phyloP scores from a whole-genome alignment of 2,329 filamentous ascomycete genomes.

The Conoideocrella luteorostrata region DNA sequence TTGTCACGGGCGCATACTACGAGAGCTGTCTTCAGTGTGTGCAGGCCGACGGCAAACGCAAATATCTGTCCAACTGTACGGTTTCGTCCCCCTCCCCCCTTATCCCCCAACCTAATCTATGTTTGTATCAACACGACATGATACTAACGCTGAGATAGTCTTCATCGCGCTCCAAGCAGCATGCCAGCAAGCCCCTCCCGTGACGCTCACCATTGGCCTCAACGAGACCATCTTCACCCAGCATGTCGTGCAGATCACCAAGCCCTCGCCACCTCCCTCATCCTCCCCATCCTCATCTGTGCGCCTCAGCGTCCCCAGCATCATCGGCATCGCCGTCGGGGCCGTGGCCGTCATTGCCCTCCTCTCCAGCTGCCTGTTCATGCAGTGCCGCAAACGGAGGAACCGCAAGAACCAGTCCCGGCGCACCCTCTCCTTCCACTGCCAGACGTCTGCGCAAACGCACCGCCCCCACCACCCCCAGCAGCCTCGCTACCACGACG shows the following conservation, averaged over 20 bases:
- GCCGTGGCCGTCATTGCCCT: slow-evolving; percentile 31
- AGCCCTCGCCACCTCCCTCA: slow-evolving; percentile 20
- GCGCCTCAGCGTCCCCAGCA: slow-evolving; percentile 29
- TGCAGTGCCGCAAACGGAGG: slow-evolving; percentile 39
- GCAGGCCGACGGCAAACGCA: slow-evolving; percentile 31
- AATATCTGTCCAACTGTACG: slow-evolving; percentile 46
- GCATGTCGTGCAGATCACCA: slow-evolving; percentile 23
- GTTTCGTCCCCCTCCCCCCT: background rate
- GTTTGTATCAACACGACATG: no score
- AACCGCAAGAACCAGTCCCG: slow-evolving; percentile 29
- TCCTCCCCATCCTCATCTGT: slow-evolving; percentile 7
- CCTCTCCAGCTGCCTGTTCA: slow-evolving; percentile 32
- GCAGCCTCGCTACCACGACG: background rate
- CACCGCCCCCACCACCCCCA: slow-evolving; percentile 9
- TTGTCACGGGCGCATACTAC: slow-evolving; percentile 25
- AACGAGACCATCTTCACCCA: slow-evolving; percentile 40
- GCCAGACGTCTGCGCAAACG: no score
- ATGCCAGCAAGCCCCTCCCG: slow-evolving; percentile 38
- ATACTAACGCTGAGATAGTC: slow-evolving; percentile 31
- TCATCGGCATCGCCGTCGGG: slow-evolving; percentile 39
- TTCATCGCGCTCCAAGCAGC: slow-evolving; percentile 45
- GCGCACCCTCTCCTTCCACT: slow-evolving; percentile 42
- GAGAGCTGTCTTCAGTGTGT: slow-evolving; percentile 41
- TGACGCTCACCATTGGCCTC: slow-evolving; percentile 29
- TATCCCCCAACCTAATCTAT: no score